Evolutionary conservation across 2,329 filamentous ascomycete genomes (phyloP).

Genomic region (Acrodontium crateriforme): DNA sequence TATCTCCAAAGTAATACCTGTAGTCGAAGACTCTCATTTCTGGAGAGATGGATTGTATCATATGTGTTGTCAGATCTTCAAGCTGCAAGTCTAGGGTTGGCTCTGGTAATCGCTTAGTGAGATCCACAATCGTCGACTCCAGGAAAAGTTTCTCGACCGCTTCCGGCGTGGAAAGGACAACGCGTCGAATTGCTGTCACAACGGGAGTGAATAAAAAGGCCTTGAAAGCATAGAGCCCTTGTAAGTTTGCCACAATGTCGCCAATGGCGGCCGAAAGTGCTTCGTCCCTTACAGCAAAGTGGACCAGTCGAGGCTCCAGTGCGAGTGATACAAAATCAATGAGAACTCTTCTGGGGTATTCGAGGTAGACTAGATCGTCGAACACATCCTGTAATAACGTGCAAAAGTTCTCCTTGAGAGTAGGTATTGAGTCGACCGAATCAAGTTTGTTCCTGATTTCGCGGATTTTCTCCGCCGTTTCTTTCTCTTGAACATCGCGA

Average conservation of each 20-base stretch:
- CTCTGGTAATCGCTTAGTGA: constrained; percentile 27
- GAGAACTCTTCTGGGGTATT: constrained; percentile 29
- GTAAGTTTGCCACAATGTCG: constrained; percentile 7
- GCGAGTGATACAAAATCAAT: constrained; percentile 24
- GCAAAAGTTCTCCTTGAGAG: constrained; percentile 1
- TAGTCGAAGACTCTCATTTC: constrained; percentile 21
- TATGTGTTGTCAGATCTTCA: constrained; percentile 26
- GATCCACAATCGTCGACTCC: constrained; percentile 26
- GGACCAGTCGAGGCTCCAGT: constrained; percentile 20
- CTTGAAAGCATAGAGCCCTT: constrained; percentile 13
- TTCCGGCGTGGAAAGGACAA: constrained; percentile 13
- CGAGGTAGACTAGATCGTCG: constrained; percentile 34
- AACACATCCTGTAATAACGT: constrained; percentile 26
- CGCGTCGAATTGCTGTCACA: constrained; percentile 12
- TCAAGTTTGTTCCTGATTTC: no score
- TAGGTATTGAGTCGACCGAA: no score
- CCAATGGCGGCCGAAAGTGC: constrained; percentile 4
- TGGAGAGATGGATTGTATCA: constrained; percentile 19
- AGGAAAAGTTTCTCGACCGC: constrained; percentile 22
- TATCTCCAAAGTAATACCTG: constrained; percentile 30
- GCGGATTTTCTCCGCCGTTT: not conserved
- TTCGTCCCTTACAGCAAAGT: constrained; percentile 4
- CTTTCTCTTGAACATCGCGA: not conserved
- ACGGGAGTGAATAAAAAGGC: constrained; percentile 20
- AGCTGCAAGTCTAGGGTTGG: constrained; percentile 32